These are phyloP conservation scores for Amoeboaphelidium protococcarum DNA, from an alignment of 371 early-diverging fungal species.

Conservation along the genomic window DNA sequence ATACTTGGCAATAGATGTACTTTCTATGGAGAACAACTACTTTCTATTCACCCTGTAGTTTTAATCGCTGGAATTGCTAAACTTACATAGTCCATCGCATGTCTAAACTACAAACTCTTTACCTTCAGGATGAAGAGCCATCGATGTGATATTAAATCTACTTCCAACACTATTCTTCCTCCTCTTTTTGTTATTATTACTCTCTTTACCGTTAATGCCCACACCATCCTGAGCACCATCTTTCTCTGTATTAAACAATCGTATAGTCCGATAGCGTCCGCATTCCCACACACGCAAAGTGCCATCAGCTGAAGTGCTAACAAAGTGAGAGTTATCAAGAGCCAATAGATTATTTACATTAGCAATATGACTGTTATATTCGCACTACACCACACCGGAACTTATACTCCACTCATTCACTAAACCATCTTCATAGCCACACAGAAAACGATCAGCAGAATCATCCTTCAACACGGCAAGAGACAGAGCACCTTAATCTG, in stretches of 20 bases:
- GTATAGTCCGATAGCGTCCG: conserved; percentile 90
- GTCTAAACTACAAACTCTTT: conserved; percentile 84
- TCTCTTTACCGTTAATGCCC: conserved; percentile 52
- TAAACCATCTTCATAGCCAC: conserved; percentile 75
- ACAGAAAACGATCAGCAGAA: conserved; percentile 29
- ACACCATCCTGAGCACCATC: conserved; percentile 71
- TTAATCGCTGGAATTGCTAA: conserved; percentile 57
- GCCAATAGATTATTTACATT: conserved; percentile 87
- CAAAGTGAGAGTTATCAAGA: conserved; percentile 75
- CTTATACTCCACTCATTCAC: conserved; percentile 60
- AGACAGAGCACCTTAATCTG: not conserved
- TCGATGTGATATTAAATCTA: not conserved
- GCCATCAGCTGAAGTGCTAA: conserved; percentile 88
- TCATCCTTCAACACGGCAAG: not conserved
- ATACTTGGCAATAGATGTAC: conserved; percentile 85
- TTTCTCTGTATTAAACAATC: conserved; percentile 88
- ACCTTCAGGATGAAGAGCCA: conserved; percentile 15
- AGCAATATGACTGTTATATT: conserved; percentile 87
- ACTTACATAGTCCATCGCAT: conserved; percentile 77
- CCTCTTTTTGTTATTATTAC: no score
- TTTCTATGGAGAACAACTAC: conserved; percentile 70
- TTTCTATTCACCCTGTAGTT: conserved; percentile 62
- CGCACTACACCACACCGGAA: conserved; percentile 56
- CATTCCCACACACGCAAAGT: conserved; percentile 93
- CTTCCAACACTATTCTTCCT: not conserved